phyloP scores from a whole-genome alignment of 176 grass and related monocot genomes.

The Triticum monococcum region DNA sequence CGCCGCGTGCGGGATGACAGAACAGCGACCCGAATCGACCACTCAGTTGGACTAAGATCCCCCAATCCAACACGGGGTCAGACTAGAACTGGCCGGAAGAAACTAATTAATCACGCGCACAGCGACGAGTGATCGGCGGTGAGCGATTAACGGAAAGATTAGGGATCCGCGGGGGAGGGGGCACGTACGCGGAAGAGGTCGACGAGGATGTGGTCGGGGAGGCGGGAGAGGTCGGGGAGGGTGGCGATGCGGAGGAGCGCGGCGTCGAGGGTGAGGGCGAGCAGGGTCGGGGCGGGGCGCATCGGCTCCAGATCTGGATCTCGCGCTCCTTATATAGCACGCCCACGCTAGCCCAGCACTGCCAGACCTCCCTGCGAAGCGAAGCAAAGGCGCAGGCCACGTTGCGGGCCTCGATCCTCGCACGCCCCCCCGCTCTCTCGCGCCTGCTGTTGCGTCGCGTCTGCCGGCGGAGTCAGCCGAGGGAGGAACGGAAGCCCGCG shows the following conservation, averaged over 20 bases:
- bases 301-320: slow-evolving; percentile 60
- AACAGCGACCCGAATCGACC: background rate
- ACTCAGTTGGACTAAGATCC: background rate
- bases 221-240: slow-evolving; percentile 65
- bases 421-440: background rate
- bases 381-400: slow-evolving; percentile 34
- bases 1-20: background rate
- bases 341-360: background rate
- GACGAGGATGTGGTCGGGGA: slow-evolving; percentile 88
- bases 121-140: background rate
- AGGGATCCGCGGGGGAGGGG: background rate
- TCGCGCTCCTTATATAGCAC: slow-evolving; percentile 21
- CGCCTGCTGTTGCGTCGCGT: background rate
- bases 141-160: background rate
- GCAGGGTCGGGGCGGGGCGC: slow-evolving; percentile 66
- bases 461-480: background rate
- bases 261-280: slow-evolving; percentile 81
- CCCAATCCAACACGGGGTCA: background rate
- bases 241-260: slow-evolving; percentile 66
- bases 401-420: slow-evolving; percentile 35
- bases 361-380: background rate
- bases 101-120: background rate
- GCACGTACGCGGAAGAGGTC: slow-evolving; percentile 69
- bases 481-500: background rate
- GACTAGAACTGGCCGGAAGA: background rate